Evolutionary conservation across 2,329 filamentous ascomycete genomes (phyloP).

Genomic region (Pestalotiopsis sp.): DNA sequence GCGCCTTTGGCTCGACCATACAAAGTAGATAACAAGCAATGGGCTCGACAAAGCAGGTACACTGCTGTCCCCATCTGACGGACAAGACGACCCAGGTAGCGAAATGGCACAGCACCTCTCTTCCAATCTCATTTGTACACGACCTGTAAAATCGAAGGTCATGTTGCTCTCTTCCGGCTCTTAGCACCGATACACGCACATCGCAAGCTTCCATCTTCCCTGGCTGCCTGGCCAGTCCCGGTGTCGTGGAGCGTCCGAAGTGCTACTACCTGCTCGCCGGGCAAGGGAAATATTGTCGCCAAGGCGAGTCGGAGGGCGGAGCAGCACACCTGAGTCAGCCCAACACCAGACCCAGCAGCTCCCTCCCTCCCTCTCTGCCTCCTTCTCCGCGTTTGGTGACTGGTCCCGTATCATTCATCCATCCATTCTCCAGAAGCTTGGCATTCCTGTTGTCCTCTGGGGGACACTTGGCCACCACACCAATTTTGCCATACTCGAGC

Average conservation of each 20-base stretch:
- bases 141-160: not conserved
- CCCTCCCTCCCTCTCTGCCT: not conserved
- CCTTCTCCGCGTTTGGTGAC: not conserved
- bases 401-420: not conserved
- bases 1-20: not conserved
- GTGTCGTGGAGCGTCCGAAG: not conserved
- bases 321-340: not conserved
- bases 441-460: not conserved
- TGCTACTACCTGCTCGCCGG: not conserved
- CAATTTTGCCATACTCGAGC: not conserved
- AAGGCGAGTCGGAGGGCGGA: not conserved
- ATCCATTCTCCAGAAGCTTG: not conserved
- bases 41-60: not conserved
- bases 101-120: not conserved
- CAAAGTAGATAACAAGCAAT: not conserved
- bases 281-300: not conserved
- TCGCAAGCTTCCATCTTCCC: too few species aligned
- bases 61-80: not conserved
- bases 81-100: not conserved
- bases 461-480: conserved; percentile 3
- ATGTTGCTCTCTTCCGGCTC: not conserved
- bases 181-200: not conserved
- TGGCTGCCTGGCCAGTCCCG: too few species aligned
- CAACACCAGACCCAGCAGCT: not conserved
- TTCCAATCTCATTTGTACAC: not conserved